Evolutionary conservation across 2,329 filamentous ascomycete species (phyloP), one percentile per base, ranked within the genome.

Genomic region (Hirsutella minnesotensis): DNA sequence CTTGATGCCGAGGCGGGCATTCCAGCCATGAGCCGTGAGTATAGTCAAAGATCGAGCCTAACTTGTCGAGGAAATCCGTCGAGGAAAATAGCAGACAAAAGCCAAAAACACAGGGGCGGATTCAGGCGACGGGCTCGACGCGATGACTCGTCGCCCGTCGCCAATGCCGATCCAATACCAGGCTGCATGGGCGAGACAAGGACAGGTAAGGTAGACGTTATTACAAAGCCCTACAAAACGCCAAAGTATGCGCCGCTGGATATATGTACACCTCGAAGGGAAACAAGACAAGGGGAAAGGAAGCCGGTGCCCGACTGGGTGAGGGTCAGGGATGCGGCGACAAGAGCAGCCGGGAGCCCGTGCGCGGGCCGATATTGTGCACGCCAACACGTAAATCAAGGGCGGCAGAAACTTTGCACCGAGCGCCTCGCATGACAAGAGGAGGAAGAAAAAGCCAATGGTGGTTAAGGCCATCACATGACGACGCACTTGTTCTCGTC

Each of bases 401-500:
- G 24, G 24, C 24, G 24, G 24, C 24, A 27, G 24, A 27, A 27
- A 27, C 24, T 7, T 27, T 30, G 8, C 3, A 31, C n/a, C 29
- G 30, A 42, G 24, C 24, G 24, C 24, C 24, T 27, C 24, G 24
- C 24, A 27, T 27, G 24, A 27, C 24, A 39, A 16, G 41, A 37
- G 7, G n/a, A 29, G 12, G 33, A 39, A 41, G 38, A 33, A 38
- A 30, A 40, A 30, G 36, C 37, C 36, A n/a, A 4, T 21, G 21
- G 7, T 12, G 13, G 5, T 8, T 35, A 3, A 16, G 22, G 2
- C 5, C 21, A 4, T 44, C 39, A 82, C 78, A 82, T 81, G 47
- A 82, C 59, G 47, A 57, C 56, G 59, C 78, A 82, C 56, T 76
- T 78, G 48, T 67, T 68, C 45, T 78, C 74, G 47, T 81, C 77